Percentiles rank a stretch among this genome's conserved stretches.
These are phyloP conservation scores for Bruguiera sexangula DNA, from an alignment of 345 rosid species.

Conservation along the genomic window DNA sequence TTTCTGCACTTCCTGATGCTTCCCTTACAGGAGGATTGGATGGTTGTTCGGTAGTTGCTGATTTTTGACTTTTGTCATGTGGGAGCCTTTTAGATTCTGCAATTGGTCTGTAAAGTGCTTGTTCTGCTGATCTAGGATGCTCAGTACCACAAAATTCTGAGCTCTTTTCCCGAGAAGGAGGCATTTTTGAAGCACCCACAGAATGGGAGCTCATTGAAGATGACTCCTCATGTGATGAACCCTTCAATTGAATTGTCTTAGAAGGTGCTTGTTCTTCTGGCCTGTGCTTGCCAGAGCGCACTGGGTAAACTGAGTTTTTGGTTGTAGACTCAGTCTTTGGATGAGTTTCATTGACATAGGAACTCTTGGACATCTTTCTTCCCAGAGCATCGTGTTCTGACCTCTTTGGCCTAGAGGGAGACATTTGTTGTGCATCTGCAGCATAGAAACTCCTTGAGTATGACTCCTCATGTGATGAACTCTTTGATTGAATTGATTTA, in stretches of 20 bases:
- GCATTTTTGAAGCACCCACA: constrained; percentile 14
- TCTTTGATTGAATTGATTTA: not conserved
- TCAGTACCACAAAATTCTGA: constrained; percentile 19
- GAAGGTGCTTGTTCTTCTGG: constrained; percentile 24
- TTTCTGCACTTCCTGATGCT: constrained; percentile 31
- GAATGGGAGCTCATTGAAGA: constrained; percentile 16
- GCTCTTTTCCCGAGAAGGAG: constrained; percentile 9
- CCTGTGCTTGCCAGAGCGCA: constrained; percentile 4
- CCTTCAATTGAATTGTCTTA: not conserved
- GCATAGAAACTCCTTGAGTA: constrained; percentile 18
- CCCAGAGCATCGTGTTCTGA: constrained; percentile 1
- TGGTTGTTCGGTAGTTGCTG: constrained; percentile 30
- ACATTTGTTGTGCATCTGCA: constrained; percentile 14
- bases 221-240: not conserved
- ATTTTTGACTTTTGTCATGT: constrained; percentile 15
- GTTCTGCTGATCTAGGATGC: constrained; percentile 20
- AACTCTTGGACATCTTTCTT: constrained; percentile 17
- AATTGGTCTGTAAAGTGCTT: constrained; percentile 8
- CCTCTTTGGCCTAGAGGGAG: constrained; percentile 5
- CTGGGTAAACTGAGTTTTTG: constrained; percentile 13
- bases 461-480: not conserved
- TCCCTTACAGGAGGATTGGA: constrained; percentile 26
- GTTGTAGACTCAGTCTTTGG: constrained; percentile 10
- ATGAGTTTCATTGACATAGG: constrained; percentile 19
- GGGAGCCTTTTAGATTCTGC: constrained; percentile 23